These are phyloP conservation scores for Yamadazyma buinensis DNA, from an alignment of 1,139 yeast species.

Conservation along the genomic window DNA sequence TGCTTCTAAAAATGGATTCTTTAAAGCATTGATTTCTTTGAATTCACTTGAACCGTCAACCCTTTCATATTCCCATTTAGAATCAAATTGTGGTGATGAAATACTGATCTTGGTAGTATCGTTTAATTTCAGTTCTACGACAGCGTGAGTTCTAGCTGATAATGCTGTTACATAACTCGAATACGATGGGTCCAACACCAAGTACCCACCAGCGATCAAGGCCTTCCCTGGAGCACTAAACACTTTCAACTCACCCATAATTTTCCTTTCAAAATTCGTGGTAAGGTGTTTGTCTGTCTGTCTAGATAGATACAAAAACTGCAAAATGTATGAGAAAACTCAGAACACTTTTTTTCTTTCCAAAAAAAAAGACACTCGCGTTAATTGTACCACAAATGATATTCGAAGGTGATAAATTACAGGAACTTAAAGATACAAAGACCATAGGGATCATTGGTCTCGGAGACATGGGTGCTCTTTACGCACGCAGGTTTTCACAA, in stretches of 20 bases:
- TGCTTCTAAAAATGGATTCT: slow-evolving; percentile 76
- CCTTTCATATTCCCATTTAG: slow-evolving; percentile 61
- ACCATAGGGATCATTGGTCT: slow-evolving; percentile 87
- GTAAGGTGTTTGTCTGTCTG: no score
- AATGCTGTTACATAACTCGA: slow-evolving; percentile 81
- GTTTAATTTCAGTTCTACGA: slow-evolving; percentile 27
- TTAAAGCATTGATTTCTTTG: slow-evolving; percentile 23
- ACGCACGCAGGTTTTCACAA: slow-evolving; percentile 69
- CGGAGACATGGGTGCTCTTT: slow-evolving; percentile 94
- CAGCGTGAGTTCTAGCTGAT: slow-evolving; percentile 86
- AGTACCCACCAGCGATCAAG: slow-evolving; percentile 87
- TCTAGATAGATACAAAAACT: no score
- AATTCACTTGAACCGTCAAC: slow-evolving; percentile 8
- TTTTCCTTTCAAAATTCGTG: slow-evolving; percentile 1
- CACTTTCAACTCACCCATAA: slow-evolving; percentile 15
- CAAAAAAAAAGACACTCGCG: no score
- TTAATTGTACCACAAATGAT: no score
- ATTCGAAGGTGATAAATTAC: slow-evolving; percentile 10
- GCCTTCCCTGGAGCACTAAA: slow-evolving; percentile 97
- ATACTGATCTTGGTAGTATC: slow-evolving; percentile 32
- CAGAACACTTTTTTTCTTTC: no score
- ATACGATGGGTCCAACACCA: slow-evolving; percentile 77
- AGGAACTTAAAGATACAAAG: slow-evolving; percentile 27
- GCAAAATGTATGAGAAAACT: no score
- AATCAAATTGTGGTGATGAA: slow-evolving; percentile 80